Evolutionary conservation across 2,329 filamentous ascomycete species (phyloP), one percentile per base, ranked within the genome.

Genomic region (Lasiodiplodia sp.): DNA sequence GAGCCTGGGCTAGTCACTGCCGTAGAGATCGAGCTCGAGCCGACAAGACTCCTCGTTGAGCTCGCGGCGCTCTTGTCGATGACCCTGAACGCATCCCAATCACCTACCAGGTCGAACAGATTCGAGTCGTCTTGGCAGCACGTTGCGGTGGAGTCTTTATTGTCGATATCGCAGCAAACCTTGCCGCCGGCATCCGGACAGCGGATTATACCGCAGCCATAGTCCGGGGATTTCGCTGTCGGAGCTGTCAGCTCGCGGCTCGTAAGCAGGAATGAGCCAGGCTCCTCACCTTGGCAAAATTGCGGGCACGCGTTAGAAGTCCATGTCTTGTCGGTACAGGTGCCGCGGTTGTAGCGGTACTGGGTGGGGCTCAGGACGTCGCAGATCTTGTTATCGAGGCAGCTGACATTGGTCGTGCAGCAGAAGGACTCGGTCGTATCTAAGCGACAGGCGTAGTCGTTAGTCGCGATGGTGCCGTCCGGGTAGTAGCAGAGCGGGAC

Each of bases 271-370:
- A 5, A 3, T n/a, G 40, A 5, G 40, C 16, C 40, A 47, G 31
- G 7, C 21, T 16, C n/a, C 38, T 14, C 38, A 66, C 65, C 65
- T 49, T 58, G 52, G 25, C 66, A 62, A 25, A 67, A 67, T 11
- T 58, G 60, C 4, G 66, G 66, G 40, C 66, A 67, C 55, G 34
- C 66, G 21, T 37, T 21, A 16, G 66, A 62, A 12, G 53, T 52
- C 66, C 55, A 67, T 3, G 66, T 67, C 66, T 67, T 67, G n/a
- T 62, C 66, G 3, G 55, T 67, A 14, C 66, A 67, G 28, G 66
- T 67, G 4, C 55, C 66, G n/a, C 55, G 66, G 21, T 67, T 67
- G 66, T 28, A 67, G 5, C 40, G 25, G 34, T 67, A 67, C n/a
- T 62, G 38, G 21, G 55, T 58, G 10, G 56, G 55, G 16, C 37